These are phyloP conservation scores for Castanea mollissima DNA, from an alignment of 306 rosid genomes.

Conservation along the genomic window DNA sequence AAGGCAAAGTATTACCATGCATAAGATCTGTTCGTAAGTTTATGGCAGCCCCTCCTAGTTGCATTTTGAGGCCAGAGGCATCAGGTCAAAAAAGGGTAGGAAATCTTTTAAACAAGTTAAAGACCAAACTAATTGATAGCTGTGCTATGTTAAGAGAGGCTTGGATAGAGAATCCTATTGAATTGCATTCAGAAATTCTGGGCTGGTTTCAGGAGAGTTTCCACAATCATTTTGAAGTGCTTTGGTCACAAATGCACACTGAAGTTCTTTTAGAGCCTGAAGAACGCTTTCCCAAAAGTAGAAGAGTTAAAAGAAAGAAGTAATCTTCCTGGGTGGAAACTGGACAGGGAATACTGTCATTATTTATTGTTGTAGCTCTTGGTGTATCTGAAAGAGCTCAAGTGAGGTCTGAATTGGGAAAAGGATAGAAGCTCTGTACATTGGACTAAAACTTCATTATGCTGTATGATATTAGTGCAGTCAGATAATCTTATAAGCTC, in stretches of 20 bases:
- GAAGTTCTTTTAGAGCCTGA: constrained; percentile 52
- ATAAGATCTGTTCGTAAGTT: constrained; percentile 47
- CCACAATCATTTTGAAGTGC: constrained; percentile 38
- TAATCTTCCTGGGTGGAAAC: constrained; percentile 17
- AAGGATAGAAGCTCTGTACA: background rate
- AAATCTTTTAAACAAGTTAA: constrained; percentile 58
- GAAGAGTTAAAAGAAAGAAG: constrained; percentile 27
- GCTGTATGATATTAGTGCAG: background rate
- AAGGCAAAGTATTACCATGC: constrained; percentile 85
- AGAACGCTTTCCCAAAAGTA: constrained; percentile 34
- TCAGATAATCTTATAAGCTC: background rate
- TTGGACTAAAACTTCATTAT: background rate
- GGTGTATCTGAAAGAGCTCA: background rate
- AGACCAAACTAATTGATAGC: constrained; percentile 41
- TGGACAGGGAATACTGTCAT: background rate
- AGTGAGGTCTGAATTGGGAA: background rate
- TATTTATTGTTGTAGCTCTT: background rate
- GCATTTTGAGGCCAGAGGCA: constrained; percentile 74
- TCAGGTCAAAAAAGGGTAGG: constrained; percentile 75
- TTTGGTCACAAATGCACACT: constrained; percentile 68
- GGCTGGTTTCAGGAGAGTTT: constrained; percentile 80
- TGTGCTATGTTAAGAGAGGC: constrained; percentile 51
- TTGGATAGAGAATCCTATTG: constrained; percentile 77
- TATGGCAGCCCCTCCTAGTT: constrained; percentile 72
- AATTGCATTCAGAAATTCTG: constrained; percentile 56